Base-by-base conservation (phyloP, 2,329 filamentous ascomycete species). In the Beauveria brongniartii region DNA sequence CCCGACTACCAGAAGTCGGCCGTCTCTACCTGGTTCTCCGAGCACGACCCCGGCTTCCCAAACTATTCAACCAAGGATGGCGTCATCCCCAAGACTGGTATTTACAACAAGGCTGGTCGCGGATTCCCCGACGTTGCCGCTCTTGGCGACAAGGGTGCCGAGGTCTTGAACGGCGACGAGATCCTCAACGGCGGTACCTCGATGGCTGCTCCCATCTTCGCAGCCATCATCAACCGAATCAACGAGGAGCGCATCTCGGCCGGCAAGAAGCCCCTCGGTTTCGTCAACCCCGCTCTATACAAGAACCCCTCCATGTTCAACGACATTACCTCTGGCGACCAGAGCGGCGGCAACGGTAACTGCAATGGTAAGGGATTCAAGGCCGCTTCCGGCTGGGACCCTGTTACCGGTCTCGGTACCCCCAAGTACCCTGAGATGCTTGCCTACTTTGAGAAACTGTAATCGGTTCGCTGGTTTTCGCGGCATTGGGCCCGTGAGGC, bases 131-230 rank as follows among this genome's bases (percentile, higher is more conserved):
- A 77, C 55, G 66, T 77, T 6, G 66, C 69, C 6, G 72, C 72
- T 3, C 74, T 85, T 53, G 75, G 82, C 2, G 70, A 80, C 46
- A 72, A 81, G 48, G 77, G 77, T 24, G 68, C 69, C 12, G 78
- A 78, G 62, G 1, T 80, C 72, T 20, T 58, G 26, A 22, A 41
- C 34, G 66, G 66, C 5, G 20, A 79, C 16, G 18, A n/a, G 24
- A 9, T 8, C 1, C 58, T 48, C 5, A 53, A 22, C 30, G 59
- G 40, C 1, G 59, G 59, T 6, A 65, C 66, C 9, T 63, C 58
- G 20, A 59, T 63, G 40, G 43, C 65, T 22, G 60, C 64, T 1
- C 66, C 65, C 14, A 51, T 68, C 3, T 48, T 65, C 16, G 64
- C 63, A 10, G 58, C 59, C 5, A 51, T 68, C 18, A 55, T 68